Conservation (phyloP, 257 asterid species). For the Solanum tarijense region DNA sequence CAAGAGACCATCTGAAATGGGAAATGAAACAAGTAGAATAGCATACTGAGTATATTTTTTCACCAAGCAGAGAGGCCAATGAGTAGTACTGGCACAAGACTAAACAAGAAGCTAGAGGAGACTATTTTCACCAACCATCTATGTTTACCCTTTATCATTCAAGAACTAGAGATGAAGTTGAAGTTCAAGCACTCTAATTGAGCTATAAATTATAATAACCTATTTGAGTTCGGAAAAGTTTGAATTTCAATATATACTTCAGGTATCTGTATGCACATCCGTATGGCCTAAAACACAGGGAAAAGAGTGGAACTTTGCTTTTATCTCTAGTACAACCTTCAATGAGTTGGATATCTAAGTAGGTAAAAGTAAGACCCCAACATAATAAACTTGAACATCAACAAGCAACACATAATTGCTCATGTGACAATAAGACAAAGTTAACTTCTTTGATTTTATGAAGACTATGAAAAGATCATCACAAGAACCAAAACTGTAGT, state of each 20-base stretch:
- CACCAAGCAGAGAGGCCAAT: background rate
- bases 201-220: background rate
- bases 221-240: background rate
- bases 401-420: background rate
- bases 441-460: background rate
- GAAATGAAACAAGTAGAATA: background rate
- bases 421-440: background rate
- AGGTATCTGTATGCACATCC: background rate
- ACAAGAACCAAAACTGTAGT: background rate
- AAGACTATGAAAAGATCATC: background rate
- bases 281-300: background rate
- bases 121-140: background rate
- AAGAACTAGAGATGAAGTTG: background rate
- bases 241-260: background rate
- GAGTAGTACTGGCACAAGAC: background rate
- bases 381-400: background rate
- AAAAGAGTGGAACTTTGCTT: background rate
- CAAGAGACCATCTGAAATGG: background rate
- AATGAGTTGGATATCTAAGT: background rate
- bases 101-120: background rate
- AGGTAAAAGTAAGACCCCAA: background rate
- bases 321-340: background rate
- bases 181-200: background rate
- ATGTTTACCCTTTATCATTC: background rate
- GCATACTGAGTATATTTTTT: background rate